Conservation (phyloP, 2,329 filamentous ascomycete genomes). For the Camptophora hylomeconis region DNA sequence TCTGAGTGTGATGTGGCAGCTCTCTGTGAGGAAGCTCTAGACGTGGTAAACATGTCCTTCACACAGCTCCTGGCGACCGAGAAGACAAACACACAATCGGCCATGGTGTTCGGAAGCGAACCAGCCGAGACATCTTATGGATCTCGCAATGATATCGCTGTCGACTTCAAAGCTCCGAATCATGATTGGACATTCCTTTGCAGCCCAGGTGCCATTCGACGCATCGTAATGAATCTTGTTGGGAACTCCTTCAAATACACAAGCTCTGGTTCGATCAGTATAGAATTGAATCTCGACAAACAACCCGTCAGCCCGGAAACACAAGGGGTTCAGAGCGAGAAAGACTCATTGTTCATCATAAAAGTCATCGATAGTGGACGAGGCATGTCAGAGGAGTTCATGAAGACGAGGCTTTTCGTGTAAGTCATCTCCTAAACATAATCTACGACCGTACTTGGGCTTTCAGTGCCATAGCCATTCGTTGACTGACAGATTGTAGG, state of each 20-base stretch:
- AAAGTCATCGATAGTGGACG: slow-evolving; percentile 21
- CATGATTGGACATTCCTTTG: slow-evolving; percentile 31
- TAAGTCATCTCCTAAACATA: slow-evolving; percentile 41
- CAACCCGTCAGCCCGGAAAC: slow-evolving; percentile 2
- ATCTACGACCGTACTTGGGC: no score
- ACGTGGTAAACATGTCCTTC: slow-evolving; percentile 1
- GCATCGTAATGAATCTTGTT: slow-evolving; percentile 37
- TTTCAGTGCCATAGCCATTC: no score
- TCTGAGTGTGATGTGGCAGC: slow-evolving; percentile 27
- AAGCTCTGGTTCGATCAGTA: slow-evolving; percentile 26
- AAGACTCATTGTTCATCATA: slow-evolving; percentile 14
- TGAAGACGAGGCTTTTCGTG: slow-evolving; percentile 32
- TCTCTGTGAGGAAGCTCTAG: slow-evolving; percentile 39
- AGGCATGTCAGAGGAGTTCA: slow-evolving; percentile 19
- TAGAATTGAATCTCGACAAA: slow-evolving; percentile 22
- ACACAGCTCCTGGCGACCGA: not conserved
- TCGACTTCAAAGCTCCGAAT: slow-evolving; percentile 21
- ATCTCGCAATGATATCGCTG: no score
- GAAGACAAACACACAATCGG: not conserved
- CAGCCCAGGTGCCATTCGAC: slow-evolving; percentile 34
- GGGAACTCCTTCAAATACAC: slow-evolving; percentile 39
- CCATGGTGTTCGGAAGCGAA: not conserved
- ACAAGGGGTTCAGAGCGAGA: no score
- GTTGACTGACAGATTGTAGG: no score
- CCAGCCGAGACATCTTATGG: slow-evolving; percentile 11